phyloP scores from a whole-genome alignment of 768 basidiomycete species.

The Mycena venus region DNA sequence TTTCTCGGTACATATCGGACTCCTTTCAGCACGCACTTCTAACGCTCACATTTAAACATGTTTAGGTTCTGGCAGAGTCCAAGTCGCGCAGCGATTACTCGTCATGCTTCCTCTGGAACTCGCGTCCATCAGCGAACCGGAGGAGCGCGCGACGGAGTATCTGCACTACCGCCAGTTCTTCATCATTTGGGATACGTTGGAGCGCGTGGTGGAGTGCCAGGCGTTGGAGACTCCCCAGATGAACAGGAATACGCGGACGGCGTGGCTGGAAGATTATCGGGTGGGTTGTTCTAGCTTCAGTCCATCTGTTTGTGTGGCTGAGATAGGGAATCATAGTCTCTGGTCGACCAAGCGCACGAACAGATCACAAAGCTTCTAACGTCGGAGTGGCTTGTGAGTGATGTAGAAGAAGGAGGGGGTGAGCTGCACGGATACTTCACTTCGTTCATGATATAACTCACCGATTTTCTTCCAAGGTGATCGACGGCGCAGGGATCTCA shows the following conservation, averaged over 20 bases:
- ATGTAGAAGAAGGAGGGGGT: constrained; percentile 61
- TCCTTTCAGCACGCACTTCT: not conserved
- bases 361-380: constrained; percentile 79
- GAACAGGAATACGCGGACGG: constrained; percentile 68
- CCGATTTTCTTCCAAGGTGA: constrained; percentile 52
- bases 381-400: constrained; percentile 80
- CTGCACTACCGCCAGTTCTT: constrained; percentile 88
- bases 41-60: not conserved
- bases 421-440: constrained; percentile 29
- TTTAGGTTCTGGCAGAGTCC: constrained; percentile 79
- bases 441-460: not conserved
- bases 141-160: constrained; percentile 81
- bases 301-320: constrained; percentile 1
- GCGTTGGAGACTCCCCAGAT: constrained; percentile 68
- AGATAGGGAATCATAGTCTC: constrained; percentile 49
- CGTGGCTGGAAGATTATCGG: constrained; percentile 77
- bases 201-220: constrained; percentile 72
- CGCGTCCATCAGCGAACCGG: constrained; percentile 71
- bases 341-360: constrained; percentile 75
- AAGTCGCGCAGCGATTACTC: constrained; percentile 73
- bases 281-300: constrained; percentile 48
- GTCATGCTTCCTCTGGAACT: constrained; percentile 75
- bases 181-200: constrained; percentile 76
- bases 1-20: constrained; percentile 74
- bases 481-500: constrained; percentile 73